Percentiles rank a stretch among this genome's conserved stretches.
phyloP scores from a whole-genome alignment of 306 rosid genomes.

The Crataegus laevigata region DNA sequence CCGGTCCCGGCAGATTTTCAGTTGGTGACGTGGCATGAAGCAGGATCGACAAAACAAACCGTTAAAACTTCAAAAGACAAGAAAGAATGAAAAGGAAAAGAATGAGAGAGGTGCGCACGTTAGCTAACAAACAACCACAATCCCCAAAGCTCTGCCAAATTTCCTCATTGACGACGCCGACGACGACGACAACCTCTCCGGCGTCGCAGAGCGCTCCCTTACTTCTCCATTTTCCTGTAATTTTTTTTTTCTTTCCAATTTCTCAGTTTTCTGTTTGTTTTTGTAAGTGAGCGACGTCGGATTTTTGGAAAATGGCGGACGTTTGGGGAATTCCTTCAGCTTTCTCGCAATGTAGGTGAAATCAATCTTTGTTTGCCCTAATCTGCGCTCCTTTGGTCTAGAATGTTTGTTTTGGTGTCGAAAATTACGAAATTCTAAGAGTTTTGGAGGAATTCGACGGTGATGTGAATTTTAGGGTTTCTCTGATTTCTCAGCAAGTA shows the following conservation, averaged over 20 bases:
- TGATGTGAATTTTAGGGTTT: conserved; percentile 44
- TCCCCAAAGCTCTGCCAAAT: conserved; percentile 16
- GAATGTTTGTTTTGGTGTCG: not conserved
- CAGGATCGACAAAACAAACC: conserved; percentile 15
- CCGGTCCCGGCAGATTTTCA: conserved; percentile 45
- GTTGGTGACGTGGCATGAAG: conserved; percentile 47
- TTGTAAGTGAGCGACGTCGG: conserved; percentile 16
- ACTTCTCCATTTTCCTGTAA: not conserved
- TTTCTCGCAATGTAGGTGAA: conserved; percentile 30
- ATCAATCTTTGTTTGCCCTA: conserved; percentile 6
- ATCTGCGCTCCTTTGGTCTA: not conserved
- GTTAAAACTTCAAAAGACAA: not conserved
- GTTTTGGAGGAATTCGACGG: conserved; percentile 18
- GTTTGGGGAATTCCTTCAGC: conserved; percentile 10
- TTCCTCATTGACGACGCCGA: conserved; percentile 34
- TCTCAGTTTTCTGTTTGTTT: not conserved
- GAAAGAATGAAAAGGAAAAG: conserved; percentile 5
- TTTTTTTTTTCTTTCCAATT: not conserved
- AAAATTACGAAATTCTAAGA: not conserved
- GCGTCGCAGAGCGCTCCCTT: not conserved
- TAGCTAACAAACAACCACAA: conserved; percentile 2
- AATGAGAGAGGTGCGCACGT: conserved; percentile 39
- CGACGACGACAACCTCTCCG: conserved; percentile 17
- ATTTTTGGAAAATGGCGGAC: conserved; percentile 18
- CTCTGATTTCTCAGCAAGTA: conserved; percentile 2